These are phyloP conservation scores for Arabis alpina DNA, from an alignment of 345 rosid genomes.

Conservation along the genomic window DNA sequence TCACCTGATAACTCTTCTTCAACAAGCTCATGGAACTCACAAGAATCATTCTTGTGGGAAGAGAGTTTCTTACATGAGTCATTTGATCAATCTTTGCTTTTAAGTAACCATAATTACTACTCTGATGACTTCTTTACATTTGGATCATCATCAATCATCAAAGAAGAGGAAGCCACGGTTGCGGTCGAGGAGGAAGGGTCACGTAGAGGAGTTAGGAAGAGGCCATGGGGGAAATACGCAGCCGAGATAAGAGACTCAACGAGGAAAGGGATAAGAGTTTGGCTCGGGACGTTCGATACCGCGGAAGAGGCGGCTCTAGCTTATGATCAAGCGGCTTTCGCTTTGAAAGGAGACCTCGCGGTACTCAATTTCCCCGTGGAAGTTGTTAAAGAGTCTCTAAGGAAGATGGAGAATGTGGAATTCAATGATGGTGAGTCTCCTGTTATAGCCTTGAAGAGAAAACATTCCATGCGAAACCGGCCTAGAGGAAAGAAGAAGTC, in stretches of 20 bases:
- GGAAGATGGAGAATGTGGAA: conserved; percentile 49
- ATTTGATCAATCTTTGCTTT: conserved; percentile 32
- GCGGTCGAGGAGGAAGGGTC: conserved; percentile 39
- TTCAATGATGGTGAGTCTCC: conserved; percentile 64
- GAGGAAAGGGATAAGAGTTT: conserved; percentile 63
- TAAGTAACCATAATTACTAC: conserved; percentile 49
- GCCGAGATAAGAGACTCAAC: conserved; percentile 83
- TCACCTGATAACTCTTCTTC: conserved; percentile 39
- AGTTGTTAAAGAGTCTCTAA: conserved; percentile 53
- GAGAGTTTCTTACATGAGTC: conserved; percentile 42
- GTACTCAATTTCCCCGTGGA: conserved; percentile 63
- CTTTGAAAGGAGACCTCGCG: conserved; percentile 56
- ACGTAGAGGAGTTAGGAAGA: conserved; percentile 67
- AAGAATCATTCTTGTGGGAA: conserved; percentile 58
- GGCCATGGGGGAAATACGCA: conserved; percentile 84
- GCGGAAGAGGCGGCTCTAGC: conserved; percentile 80
- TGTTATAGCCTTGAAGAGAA: conserved; percentile 60
- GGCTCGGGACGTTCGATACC: conserved; percentile 78
- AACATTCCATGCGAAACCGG: conserved; percentile 56
- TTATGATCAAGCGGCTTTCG: conserved; percentile 79
- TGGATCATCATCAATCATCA: conserved; percentile 41
- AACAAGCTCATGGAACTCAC: conserved; percentile 48
- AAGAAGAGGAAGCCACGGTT: conserved; percentile 36
- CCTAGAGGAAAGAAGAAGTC: conserved; percentile 46
- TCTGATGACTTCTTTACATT: conserved; percentile 51